A percentile compares a stretch with the other conserved stretches of the same genome.
Conservation (phyloP, 2,329 filamentous ascomycete species). For the Fusarium tuaranense region DNA sequence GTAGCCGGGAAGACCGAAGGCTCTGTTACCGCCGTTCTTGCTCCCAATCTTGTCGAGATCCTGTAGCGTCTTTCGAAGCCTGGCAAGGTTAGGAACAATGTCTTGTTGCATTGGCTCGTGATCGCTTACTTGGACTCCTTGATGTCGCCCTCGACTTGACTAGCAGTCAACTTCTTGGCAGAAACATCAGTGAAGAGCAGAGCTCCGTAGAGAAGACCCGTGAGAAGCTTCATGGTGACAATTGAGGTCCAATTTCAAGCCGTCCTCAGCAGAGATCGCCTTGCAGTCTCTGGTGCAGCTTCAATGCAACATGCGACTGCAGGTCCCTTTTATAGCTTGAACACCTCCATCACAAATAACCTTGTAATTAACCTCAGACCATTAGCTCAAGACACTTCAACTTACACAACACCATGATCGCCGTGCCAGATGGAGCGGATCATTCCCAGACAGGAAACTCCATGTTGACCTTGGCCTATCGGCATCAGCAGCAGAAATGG, state of each 20-base stretch:
- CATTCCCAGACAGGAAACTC: conserved; percentile 26
- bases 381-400: not conserved
- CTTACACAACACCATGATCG: conserved; percentile 9
- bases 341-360: not conserved
- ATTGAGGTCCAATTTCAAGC: not conserved
- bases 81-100: conserved; percentile 41
- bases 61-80: conserved; percentile 65
- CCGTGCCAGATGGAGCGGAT: conserved; percentile 1
- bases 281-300: not conserved
- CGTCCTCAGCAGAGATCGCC: not conserved
- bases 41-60: conserved; percentile 65
- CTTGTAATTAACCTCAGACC: not conserved
- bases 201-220: conserved; percentile 35
- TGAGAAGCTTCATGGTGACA: conserved; percentile 39
- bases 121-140: conserved; percentile 36
- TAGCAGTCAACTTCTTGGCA: conserved; percentile 40
- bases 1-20: conserved; percentile 70
- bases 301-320: conserved; percentile 3
- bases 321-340: conserved; percentile 25
- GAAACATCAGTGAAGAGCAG: conserved; percentile 34
- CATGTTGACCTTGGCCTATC: conserved; percentile 16
- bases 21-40: conserved; percentile 69
- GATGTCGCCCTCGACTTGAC: conserved; percentile 41
- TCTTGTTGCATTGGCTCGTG: not conserved
- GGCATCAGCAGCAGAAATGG: conserved; percentile 33